Base-by-base conservation (phyloP, 768 basidiomycete genomes). In the Lentinula guzmanii region DNA sequence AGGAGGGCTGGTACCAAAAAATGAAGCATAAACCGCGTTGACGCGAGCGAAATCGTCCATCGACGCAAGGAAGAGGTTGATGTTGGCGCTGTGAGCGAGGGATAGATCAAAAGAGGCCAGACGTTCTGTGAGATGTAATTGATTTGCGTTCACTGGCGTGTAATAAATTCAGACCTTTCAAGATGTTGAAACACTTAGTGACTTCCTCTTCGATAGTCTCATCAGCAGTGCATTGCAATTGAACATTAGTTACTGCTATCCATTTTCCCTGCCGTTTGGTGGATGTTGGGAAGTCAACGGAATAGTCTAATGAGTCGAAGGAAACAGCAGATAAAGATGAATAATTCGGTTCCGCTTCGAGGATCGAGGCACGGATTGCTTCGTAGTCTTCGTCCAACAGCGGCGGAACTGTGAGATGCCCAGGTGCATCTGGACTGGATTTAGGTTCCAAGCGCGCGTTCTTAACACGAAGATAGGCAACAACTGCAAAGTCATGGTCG, bases 1-100 rank as follows among this genome's bases (percentile, higher is more conserved):
- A 6, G 97, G 97, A 0, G 97, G 97, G 50, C 93, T 95, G 16
- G 82, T 81, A 1, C 95, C 95, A 71, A 98, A 98, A 72, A 85
- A 93, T 16, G 82, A 80, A 2, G 82, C 75, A 70, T 98, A 98
- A 7, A 88, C 79, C 1, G 78, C 75, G 76, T 99, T 99, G 43
- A 94, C 84, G 2, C 75, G 72, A 0, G 82, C 75, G 70, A 99
- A 99, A 34, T 87, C 75, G 24, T 87, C 82, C 79, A 98, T 95
- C 2, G 87, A 86, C 1, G 89, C 85, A 31, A 99, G 79, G 63
- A 89, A 85, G 31, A 98, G 78, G 61, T 90, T 95, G 70, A 98
- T 87, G 69, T 89, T 89, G 8, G 86, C 74, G 63, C 89, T 82
- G 61, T 89, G 77, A 1, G 83, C 77, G 16, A 91, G 72, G 6